phyloP scores from a whole-genome alignment of 2,329 filamentous ascomycete genomes.

The Ramularia endophylla region DNA sequence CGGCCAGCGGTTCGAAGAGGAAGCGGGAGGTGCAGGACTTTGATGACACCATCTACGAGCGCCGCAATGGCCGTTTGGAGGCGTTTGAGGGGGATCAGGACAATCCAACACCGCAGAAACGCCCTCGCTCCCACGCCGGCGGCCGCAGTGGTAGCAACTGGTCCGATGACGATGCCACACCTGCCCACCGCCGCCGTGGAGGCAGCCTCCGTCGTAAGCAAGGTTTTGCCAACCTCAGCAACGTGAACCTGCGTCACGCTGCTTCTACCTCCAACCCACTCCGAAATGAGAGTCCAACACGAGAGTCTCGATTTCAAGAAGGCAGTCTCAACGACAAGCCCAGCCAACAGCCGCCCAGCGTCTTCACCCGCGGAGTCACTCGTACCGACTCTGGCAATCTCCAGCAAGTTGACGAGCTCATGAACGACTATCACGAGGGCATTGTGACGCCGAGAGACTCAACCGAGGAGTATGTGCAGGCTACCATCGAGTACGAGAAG shows the following conservation, averaged over 20 bases:
- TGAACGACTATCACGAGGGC: conserved; percentile 33
- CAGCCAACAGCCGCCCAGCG: conserved; percentile 63
- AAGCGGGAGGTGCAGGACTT: conserved; percentile 22
- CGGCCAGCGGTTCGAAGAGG: conserved; percentile 26
- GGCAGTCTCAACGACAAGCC: conserved; percentile 81
- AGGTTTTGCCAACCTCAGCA: conserved; percentile 29
- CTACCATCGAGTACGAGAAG: conserved; percentile 16
- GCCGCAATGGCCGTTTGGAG: conserved; percentile 15
- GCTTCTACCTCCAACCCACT: conserved; percentile 17
- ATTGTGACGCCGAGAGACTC: conserved; percentile 12
- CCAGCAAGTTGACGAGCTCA: conserved; percentile 32
- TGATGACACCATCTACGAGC: conserved; percentile 15
- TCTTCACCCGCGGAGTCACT: conserved; percentile 50
- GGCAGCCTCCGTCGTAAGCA: conserved; percentile 29
- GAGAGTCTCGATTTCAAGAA: conserved; percentile 64
- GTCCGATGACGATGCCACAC: conserved; percentile 21
- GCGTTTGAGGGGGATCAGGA: conserved; percentile 12
- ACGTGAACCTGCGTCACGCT: conserved; percentile 30
- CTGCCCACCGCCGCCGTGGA: conserved; percentile 16
- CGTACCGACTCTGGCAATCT: conserved; percentile 27
- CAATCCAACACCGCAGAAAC: conserved; percentile 25
- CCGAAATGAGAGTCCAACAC: conserved; percentile 29
- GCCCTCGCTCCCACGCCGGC: conserved; percentile 20
- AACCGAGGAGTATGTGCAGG: conserved; percentile 9
- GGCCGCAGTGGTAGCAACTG: conserved; percentile 16